phyloP scores from a whole-genome alignment of 352 stramenopile genomes.

The Phytophthora lateralis region DNA sequence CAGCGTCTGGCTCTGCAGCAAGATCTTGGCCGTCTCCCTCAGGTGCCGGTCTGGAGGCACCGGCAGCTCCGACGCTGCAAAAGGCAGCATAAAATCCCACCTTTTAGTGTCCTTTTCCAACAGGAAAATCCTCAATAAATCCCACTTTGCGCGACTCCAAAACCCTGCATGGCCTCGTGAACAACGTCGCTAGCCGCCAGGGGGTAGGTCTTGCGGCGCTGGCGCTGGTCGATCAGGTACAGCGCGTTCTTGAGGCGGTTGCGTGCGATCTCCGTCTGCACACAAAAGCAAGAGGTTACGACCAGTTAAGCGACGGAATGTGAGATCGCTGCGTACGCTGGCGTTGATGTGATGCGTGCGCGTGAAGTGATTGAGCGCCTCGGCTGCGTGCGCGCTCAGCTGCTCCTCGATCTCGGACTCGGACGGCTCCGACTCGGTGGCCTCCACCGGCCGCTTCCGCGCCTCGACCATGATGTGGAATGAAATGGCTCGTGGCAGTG shows the following conservation, averaged over 20 bases:
- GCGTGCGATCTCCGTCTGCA: slow-evolving; percentile 58
- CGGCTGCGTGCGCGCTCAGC: slow-evolving; percentile 64
- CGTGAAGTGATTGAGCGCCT: slow-evolving; percentile 77
- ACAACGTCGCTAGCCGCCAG: slow-evolving; percentile 26
- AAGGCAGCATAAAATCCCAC: slow-evolving; percentile 1
- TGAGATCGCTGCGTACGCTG: slow-evolving; percentile 47
- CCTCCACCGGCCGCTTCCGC: slow-evolving; percentile 19
- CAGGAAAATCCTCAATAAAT: slow-evolving; percentile 5
- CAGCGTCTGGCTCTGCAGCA: slow-evolving; percentile 33
- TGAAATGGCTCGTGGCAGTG: not conserved
- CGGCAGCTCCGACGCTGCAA: slow-evolving; percentile 52
- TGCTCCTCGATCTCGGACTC: slow-evolving; percentile 75
- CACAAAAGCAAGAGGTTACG: not conserved
- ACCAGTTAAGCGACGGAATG: not conserved
- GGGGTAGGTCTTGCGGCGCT: slow-evolving; percentile 34
- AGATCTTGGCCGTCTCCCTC: slow-evolving; percentile 31
- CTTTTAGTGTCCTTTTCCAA: slow-evolving; percentile 1
- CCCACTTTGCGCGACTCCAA: slow-evolving; percentile 55
- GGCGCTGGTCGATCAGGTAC: slow-evolving; percentile 35
- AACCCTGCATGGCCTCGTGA: slow-evolving; percentile 51
- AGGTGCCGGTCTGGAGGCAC: slow-evolving; percentile 25
- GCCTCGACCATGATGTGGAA: not conserved
- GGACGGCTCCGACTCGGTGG: slow-evolving; percentile 20
- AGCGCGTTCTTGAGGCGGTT: slow-evolving; percentile 57
- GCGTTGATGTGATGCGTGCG: slow-evolving; percentile 55